Evolutionary conservation across 805 yeast species (phyloP).

Genomic region (Wickerhamomyces queroliae): DNA sequence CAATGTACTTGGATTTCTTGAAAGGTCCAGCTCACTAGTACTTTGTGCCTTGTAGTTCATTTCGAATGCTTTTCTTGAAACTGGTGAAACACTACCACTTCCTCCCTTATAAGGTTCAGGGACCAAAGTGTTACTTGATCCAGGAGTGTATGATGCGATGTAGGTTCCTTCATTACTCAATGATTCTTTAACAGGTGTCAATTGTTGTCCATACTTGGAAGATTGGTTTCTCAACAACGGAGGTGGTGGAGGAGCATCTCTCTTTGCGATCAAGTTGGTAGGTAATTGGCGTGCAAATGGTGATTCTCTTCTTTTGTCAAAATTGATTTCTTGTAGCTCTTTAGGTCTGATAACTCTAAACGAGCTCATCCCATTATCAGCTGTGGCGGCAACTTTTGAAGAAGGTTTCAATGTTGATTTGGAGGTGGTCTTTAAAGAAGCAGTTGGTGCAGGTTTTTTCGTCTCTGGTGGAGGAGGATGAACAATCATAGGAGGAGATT

Average conservation of each 20-base stretch:
- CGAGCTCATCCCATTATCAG: slow-evolving; percentile 28
- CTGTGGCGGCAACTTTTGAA: too few species aligned
- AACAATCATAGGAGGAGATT: too few species aligned
- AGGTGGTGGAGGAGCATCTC: slow-evolving; percentile 74
- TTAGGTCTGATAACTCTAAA: slow-evolving; percentile 63
- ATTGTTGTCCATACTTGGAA: slow-evolving; percentile 4
- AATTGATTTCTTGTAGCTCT: slow-evolving; percentile 70
- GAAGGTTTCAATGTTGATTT: too few species aligned
- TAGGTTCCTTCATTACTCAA: slow-evolving; percentile 19
- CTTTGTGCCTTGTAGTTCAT: background rate
- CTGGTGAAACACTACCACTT: slow-evolving; percentile 16
- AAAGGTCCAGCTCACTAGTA: background rate
- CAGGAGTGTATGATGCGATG: slow-evolving; percentile 35
- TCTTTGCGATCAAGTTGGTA: slow-evolving; percentile 54
- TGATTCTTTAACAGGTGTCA: slow-evolving; percentile 20
- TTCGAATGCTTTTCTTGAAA: slow-evolving; percentile 15
- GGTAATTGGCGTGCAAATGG: slow-evolving; percentile 47
- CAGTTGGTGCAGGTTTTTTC: background rate
- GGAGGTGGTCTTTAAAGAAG: background rate
- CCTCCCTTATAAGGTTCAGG: slow-evolving; percentile 34
- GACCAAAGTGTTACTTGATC: slow-evolving; percentile 33
- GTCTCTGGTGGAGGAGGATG: background rate
- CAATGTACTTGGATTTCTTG: background rate
- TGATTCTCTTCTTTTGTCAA: slow-evolving; percentile 71
- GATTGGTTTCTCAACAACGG: background rate